Percentiles rank a stretch among this genome's conserved stretches.
phyloP scores from a whole-genome alignment of 495 filamentous ascomycete genomes.

The Aspergillus nidulans region DNA sequence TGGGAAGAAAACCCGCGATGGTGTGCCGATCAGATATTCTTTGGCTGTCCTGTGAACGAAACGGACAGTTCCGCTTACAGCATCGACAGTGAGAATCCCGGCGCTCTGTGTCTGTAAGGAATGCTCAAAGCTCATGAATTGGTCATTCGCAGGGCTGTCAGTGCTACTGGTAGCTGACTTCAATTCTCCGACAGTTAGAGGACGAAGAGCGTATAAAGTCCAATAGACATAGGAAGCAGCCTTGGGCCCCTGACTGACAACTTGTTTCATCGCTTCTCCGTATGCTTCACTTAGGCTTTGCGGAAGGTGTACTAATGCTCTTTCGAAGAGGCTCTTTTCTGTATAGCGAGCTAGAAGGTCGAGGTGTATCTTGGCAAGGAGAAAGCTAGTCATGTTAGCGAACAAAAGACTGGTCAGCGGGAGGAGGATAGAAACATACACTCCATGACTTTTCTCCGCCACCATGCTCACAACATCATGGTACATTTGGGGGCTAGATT shows the following conservation, averaged over 20 bases:
- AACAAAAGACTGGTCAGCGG: background rate
- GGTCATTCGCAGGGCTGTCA: background rate
- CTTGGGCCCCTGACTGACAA: conserved; percentile 21
- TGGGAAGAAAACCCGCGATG: conserved; percentile 31
- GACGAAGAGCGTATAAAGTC: conserved; percentile 24
- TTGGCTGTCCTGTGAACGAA: conserved; percentile 32
- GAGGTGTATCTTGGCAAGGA: conserved; percentile 27
- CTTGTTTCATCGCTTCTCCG: conserved; percentile 29
- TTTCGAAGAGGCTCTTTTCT: conserved; percentile 21
- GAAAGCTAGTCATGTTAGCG: conserved; percentile 22
- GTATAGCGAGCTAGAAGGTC: conserved; percentile 24
- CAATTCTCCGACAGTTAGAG: conserved; percentile 26
- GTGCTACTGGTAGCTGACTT: conserved; percentile 16
- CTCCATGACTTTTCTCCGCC: conserved; percentile 22
- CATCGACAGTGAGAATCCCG: conserved; percentile 27
- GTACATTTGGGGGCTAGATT: conserved; percentile 14
- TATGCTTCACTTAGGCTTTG: conserved; percentile 31
- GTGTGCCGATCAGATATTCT: conserved; percentile 28
- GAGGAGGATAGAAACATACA: conserved; percentile 17
- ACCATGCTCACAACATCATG: conserved; percentile 19
- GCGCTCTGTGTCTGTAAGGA: conserved; percentile 13
- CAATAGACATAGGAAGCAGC: conserved; percentile 29
- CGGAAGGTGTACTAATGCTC: conserved; percentile 26
- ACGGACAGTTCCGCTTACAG: conserved; percentile 19
- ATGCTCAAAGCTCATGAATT: conserved; percentile 17